Percentiles rank a stretch among this genome's conserved stretches.
These are phyloP conservation scores for Protoeuglena noctilucae DNA, from an alignment of 139 green algal genomes.

Conservation along the genomic window DNA sequence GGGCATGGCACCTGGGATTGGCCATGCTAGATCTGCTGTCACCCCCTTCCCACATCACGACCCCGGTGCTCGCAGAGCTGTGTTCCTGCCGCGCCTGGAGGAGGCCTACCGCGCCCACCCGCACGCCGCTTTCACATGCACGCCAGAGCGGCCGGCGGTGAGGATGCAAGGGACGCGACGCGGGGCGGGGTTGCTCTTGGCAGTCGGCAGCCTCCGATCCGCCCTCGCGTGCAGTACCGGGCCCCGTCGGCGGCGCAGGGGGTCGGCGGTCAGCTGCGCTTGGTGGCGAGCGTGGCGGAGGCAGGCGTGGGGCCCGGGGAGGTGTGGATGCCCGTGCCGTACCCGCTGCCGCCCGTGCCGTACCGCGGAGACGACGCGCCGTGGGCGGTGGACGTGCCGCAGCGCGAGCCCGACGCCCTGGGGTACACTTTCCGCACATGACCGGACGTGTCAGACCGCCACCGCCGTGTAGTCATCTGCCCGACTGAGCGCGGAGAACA, in stretches of 20 bases:
- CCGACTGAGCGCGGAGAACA: too few relatives aligned
- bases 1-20: too few relatives aligned
- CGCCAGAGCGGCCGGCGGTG: too few relatives aligned
- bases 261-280: not conserved
- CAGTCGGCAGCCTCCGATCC: not conserved
- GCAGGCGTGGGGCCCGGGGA: not conserved
- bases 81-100: conserved; percentile 1
- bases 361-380: conserved; percentile 21
- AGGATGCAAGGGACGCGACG: too few relatives aligned
- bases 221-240: not conserved
- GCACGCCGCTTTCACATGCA: not conserved
- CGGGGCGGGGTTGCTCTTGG: too few relatives aligned
- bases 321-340: conserved; percentile 23
- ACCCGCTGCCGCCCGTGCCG: conserved; percentile 15
- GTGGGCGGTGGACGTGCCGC: conserved; percentile 19
- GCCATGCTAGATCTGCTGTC: too few relatives aligned
- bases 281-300: not conserved
- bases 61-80: not conserved
- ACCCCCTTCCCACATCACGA: not conserved
- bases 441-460: too few relatives aligned
- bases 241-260: not conserved
- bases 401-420: not conserved
- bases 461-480: too few relatives aligned
- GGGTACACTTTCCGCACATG: too few relatives aligned
- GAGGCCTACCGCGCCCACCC: conserved; percentile 4